Percentiles rank a stretch among this genome's conserved stretches.
Evolutionary conservation across 2,329 filamentous ascomycete genomes (phyloP).

Genomic region (Fusarium decemcellulare): DNA sequence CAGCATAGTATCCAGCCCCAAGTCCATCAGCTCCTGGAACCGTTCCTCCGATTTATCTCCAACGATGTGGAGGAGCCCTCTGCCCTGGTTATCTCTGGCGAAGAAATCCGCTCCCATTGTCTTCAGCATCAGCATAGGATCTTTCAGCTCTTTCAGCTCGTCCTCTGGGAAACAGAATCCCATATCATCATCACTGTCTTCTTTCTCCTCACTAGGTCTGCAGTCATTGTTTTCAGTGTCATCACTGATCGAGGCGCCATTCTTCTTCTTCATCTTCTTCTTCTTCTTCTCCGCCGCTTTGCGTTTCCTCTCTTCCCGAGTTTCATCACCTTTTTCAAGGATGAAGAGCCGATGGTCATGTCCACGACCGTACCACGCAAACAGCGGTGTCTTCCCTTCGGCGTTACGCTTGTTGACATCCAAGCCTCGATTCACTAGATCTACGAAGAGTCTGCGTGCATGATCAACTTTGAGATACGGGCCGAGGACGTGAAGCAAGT

Average conservation of each 20-base stretch:
- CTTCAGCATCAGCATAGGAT: conserved; percentile 25
- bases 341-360: neutral
- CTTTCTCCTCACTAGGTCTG: neutral
- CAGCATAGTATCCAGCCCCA: conserved; percentile 48
- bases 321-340: neutral
- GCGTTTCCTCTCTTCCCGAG: too few relatives aligned
- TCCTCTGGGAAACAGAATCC: too few relatives aligned
- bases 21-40: conserved; percentile 45
- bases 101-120: conserved; percentile 46
- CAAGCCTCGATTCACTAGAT: conserved; percentile 25
- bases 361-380: conserved; percentile 20
- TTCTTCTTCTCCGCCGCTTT: neutral
- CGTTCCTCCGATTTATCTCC: conserved; percentile 26
- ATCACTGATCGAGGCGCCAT: neutral
- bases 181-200: too few relatives aligned
- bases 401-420: conserved; percentile 46
- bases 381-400: conserved; percentile 45
- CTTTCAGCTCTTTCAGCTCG: neutral
- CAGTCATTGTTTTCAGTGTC: neutral
- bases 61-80: conserved; percentile 50
- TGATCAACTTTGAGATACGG: conserved; percentile 2
- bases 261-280: too few relatives aligned
- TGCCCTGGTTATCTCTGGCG: conserved; percentile 43
- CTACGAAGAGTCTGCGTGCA: conserved; percentile 29
- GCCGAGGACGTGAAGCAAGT: conserved; percentile 39